A percentile compares a stretch with the other conserved stretches of the same genome.
phyloP scores from a whole-genome alignment of 2,329 filamentous ascomycete genomes.

The Xylariaceae sp. region DNA sequence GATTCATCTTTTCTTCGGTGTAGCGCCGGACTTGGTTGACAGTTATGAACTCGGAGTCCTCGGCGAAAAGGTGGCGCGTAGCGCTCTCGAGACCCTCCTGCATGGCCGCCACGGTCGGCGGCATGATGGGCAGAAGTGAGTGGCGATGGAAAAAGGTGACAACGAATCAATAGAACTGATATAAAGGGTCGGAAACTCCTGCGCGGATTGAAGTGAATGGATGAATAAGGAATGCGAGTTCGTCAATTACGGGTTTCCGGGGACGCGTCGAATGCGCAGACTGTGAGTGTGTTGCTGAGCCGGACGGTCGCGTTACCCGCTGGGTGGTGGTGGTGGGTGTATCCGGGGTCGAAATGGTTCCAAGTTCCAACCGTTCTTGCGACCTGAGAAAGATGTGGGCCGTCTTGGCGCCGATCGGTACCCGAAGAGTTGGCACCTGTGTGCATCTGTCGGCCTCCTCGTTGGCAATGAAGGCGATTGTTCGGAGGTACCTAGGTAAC shows the following conservation, averaged over 20 bases:
- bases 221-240: not conserved
- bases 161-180: not conserved
- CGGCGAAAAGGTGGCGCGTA: slow-evolving; percentile 41
- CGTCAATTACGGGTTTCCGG: no score
- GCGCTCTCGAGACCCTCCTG: slow-evolving; percentile 44
- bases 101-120: slow-evolving; percentile 39
- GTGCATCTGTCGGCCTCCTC: not conserved
- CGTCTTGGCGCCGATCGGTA: not conserved
- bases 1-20: slow-evolving; percentile 43
- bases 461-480: not conserved
- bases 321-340: not conserved
- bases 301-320: not conserved
- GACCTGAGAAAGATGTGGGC: not conserved
- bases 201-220: not conserved
- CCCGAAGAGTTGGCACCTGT: not conserved
- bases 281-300: not conserved
- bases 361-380: not conserved
- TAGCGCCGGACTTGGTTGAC: slow-evolving; percentile 53
- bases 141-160: not conserved
- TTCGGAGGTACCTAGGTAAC: no score
- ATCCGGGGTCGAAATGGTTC: slow-evolving; percentile 7
- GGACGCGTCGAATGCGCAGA: no score
- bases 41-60: slow-evolving; percentile 43
- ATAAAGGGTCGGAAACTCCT: no score
- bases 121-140: slow-evolving; percentile 30